Evolutionary conservation across 495 filamentous ascomycete genomes (phyloP).

Genomic region (Symbiotaphrina buchneri): DNA sequence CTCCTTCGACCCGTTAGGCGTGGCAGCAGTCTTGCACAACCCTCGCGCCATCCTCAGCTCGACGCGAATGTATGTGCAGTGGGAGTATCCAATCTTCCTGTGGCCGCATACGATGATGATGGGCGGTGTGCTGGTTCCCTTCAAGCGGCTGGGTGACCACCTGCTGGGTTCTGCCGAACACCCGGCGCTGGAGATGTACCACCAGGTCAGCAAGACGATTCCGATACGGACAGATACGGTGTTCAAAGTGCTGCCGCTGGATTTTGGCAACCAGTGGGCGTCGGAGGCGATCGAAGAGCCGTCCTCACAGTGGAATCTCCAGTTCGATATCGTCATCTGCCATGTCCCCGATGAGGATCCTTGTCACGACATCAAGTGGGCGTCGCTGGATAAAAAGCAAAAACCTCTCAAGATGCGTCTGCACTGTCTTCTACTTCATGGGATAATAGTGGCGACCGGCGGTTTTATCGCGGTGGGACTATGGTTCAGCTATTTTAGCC

Average conservation of each 20-base stretch:
- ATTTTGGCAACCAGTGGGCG: too few relatives aligned
- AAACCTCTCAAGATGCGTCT: too few relatives aligned
- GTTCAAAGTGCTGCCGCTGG: conserved; percentile 11
- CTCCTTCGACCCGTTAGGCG: conserved; percentile 14
- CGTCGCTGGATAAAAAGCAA: too few relatives aligned
- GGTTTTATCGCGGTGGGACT: neutral
- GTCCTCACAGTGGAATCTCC: too few relatives aligned
- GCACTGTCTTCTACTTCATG: too few relatives aligned
- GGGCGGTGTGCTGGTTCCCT: conserved; percentile 10
- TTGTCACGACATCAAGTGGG: too few relatives aligned
- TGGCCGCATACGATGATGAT: conserved; percentile 16
- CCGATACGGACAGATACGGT: conserved; percentile 10
- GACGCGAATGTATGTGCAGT: conserved; percentile 13
- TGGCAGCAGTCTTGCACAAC: conserved; percentile 13
- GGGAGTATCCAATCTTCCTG: conserved; percentile 9
- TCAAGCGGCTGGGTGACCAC: conserved; percentile 13
- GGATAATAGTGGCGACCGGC: too few relatives aligned
- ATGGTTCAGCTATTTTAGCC: neutral
- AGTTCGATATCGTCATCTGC: too few relatives aligned
- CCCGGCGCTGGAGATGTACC: conserved; percentile 11
- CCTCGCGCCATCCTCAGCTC: conserved; percentile 11
- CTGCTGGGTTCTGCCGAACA: conserved; percentile 9
- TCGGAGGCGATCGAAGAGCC: too few relatives aligned
- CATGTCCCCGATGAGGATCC: too few relatives aligned
- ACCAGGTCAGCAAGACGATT: conserved; percentile 10